phyloP scores from a whole-genome alignment of 805 yeast genomes.

The Candida xiaguanensis region DNA sequence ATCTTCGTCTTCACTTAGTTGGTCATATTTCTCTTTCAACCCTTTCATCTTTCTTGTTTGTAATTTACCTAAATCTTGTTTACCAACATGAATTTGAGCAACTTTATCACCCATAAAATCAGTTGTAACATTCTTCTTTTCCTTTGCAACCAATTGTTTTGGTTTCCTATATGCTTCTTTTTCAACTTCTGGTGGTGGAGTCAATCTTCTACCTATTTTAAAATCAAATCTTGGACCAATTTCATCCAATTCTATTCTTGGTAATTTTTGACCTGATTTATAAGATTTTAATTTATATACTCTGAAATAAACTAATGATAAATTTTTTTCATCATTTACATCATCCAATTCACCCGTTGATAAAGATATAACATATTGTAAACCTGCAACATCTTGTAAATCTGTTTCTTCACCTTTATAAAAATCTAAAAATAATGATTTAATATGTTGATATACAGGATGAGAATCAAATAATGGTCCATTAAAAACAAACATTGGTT shows the following conservation, averaged over 20 bases:
- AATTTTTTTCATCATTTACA: constrained; percentile 53
- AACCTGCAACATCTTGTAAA: constrained; percentile 88
- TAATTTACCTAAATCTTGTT: constrained; percentile 82
- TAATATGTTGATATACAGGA: constrained; percentile 79
- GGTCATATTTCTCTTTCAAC: constrained; percentile 82
- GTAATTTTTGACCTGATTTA: constrained; percentile 81
- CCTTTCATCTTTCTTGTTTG: constrained; percentile 99
- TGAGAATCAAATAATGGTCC: constrained; percentile 89
- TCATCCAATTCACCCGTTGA: constrained; percentile 75
- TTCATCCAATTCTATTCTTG: constrained; percentile 92
- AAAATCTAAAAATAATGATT: constrained; percentile 86
- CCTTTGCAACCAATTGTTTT: constrained; percentile 74
- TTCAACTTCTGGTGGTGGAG: constrained; percentile 82
- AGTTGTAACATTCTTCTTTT: constrained; percentile 82
- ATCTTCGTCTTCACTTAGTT: constrained; percentile 56
- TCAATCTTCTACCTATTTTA: constrained; percentile 80
- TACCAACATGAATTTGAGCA: constrained; percentile 94
- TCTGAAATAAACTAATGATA: constrained; percentile 85
- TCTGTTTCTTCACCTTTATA: constrained; percentile 81
- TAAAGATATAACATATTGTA: constrained; percentile 84
- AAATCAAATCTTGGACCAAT: constrained; percentile 95
- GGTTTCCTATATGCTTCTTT: constrained; percentile 84
- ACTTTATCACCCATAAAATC: constrained; percentile 95
- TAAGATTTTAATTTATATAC: constrained; percentile 83
- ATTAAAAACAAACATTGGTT: constrained; percentile 91